Evolutionary conservation across 169 alveolate genomes (phyloP).

Genomic region (Fabrea salina): DNA sequence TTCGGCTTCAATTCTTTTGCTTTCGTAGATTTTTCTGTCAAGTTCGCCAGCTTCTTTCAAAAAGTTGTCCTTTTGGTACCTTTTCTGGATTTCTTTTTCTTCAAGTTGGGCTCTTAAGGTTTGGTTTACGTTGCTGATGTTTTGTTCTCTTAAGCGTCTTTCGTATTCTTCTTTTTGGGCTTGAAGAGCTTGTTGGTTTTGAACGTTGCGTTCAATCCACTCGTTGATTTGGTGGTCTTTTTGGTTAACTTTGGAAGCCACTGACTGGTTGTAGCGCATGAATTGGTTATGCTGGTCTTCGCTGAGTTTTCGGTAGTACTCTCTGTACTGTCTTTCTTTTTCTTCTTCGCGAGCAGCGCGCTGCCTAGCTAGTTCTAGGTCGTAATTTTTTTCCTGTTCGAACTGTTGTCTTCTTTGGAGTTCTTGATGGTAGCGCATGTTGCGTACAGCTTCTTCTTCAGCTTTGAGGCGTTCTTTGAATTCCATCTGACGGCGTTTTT

Average conservation of each 20-base stretch:
- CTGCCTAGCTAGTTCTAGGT: slow-evolving; percentile 3
- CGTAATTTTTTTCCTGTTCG: slow-evolving; percentile 17
- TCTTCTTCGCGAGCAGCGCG: slow-evolving; percentile 10
- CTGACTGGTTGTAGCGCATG: neutral
- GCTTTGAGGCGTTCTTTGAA: neutral
- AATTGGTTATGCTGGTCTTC: neutral
- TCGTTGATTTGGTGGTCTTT: neutral
- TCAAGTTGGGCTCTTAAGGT: slow-evolving; percentile 1
- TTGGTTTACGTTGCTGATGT: slow-evolving; percentile 1
- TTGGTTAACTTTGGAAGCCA: neutral
- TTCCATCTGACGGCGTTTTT: neutral
- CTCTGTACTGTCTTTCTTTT: slow-evolving; percentile 8
- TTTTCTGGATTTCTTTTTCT: slow-evolving; percentile 17
- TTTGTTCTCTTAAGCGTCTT: neutral
- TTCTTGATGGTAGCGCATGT: slow-evolving; percentile 6
- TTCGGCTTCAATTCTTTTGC: slow-evolving; percentile 11
- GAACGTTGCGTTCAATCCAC: slow-evolving; percentile 7
- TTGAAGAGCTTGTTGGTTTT: neutral
- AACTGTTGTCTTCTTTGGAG: neutral
- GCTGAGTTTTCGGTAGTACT: neutral
- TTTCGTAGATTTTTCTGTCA: slow-evolving; percentile 14
- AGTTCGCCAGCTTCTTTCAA: slow-evolving; percentile 10
- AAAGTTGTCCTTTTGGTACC: neutral
- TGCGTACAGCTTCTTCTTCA: neutral
- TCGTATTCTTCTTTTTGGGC: slow-evolving; percentile 31